phyloP scores from a whole-genome alignment of 2,329 filamentous ascomycete genomes.

The Ophiosphaerella korrae region DNA sequence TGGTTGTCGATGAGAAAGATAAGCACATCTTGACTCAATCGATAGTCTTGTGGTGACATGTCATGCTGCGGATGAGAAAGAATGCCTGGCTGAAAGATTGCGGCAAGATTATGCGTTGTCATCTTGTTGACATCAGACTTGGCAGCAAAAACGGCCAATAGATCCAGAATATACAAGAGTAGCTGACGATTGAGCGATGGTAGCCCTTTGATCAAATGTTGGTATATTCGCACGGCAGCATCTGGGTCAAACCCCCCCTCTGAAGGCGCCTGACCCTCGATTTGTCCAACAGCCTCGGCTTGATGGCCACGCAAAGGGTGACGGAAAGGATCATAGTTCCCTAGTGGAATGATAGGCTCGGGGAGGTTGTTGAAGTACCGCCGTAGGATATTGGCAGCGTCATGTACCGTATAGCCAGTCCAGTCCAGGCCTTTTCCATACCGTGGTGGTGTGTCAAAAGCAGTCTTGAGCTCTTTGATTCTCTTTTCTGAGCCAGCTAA shows the following conservation, averaged over 20 bases:
- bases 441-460: conserved; percentile 85
- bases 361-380: conserved; percentile 95
- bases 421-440: conserved; percentile 97
- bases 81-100: conserved; percentile 97
- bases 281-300: conserved; percentile 71
- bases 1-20: conserved; percentile 99
- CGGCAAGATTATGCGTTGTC: conserved; percentile 91
- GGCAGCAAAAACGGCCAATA: conserved; percentile 94
- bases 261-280: conserved; percentile 67
- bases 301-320: conserved; percentile 76
- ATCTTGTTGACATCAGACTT: conserved; percentile 97
- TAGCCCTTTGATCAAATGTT: conserved; percentile 87
- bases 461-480: conserved; percentile 91
- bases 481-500: conserved; percentile 95
- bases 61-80: conserved; percentile 92
- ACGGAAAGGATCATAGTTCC: conserved; percentile 90
- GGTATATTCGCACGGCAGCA: conserved; percentile 80
- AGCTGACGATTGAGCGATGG: conserved; percentile 92
- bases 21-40: conserved; percentile 92
- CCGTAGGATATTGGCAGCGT: conserved; percentile 94
- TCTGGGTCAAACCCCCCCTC: conserved; percentile 75
- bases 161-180: conserved; percentile 91
- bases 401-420: conserved; percentile 97
- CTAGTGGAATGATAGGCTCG: conserved; percentile 92
- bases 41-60: conserved; percentile 93